Base-by-base conservation (phyloP, 768 basidiomycete species). In the Termitomyces sp. region DNA sequence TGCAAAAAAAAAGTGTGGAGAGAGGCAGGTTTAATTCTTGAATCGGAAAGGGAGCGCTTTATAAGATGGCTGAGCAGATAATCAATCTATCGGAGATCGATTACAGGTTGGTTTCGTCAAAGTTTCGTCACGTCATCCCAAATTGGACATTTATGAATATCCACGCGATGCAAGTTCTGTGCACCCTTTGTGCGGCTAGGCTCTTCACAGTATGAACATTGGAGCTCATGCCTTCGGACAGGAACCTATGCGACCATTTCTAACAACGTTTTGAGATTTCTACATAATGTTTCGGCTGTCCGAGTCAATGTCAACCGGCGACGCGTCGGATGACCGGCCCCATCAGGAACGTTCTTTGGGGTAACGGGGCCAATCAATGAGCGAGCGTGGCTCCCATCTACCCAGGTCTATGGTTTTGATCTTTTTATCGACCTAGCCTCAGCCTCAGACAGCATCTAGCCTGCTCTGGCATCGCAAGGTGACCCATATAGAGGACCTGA, bases 41-140 rank as follows among this genome's bases (percentile, higher is more conserved):
- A 58, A 49, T 59, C 61, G 50, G 60, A 41, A 41, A 53, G 33
- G 18, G 44, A 30, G 63, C 49, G 64, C 55, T 63, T 62, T 64
- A 66, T 66, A 66, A 51, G 44, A 51, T 41, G 55, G 52, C 60
- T 58, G 58, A 57, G 47, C 63, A 62, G 65, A 66, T 67, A 66
- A 66, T 66, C 66, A 63, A 66, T 66, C 66, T 56, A 66, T 67
- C 66, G 63, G 66, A 65, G 64, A 67, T 67, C 65, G 59, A 67
- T 67, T 65, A 51, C 54, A 40, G 23, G 7, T 14, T 14, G 7
- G 28, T 38, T 52, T 52, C 36, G 35, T 51, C 50, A 51, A 26
- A 36, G 35, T 63, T 50, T 61, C 60, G 60, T 64, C 60, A 66
- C 58, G 59, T 64, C 60, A 66, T 61, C 23, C 51, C 46, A 28